phyloP scores from a whole-genome alignment of 345 rosid genomes.

The Garcia nutans region DNA sequence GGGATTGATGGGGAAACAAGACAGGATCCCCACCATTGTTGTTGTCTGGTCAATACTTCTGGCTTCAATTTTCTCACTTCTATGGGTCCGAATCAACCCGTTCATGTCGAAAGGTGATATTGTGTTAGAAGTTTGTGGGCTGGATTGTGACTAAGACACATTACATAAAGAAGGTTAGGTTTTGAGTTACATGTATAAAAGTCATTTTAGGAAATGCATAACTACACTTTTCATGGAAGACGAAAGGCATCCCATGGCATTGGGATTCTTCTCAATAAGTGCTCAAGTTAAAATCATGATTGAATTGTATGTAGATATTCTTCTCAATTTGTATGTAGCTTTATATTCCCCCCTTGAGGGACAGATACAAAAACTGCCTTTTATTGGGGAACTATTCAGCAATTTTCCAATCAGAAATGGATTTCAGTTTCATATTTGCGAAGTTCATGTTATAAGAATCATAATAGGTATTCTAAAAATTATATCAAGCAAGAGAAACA shows the following conservation, averaged over 20 bases:
- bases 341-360: not conserved
- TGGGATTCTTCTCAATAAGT: slow-evolving; percentile 11
- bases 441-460: no score
- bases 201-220: not conserved
- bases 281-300: not conserved
- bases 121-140: slow-evolving; percentile 52
- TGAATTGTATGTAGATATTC: slow-evolving; percentile 7
- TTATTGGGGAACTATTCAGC: not conserved
- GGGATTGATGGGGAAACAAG: slow-evolving; percentile 57
- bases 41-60: slow-evolving; percentile 65
- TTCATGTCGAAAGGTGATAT: slow-evolving; percentile 45
- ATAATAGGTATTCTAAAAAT: no score
- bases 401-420: not conserved
- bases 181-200: slow-evolving; percentile 3
- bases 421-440: not conserved
- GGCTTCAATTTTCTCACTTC: slow-evolving; percentile 55
- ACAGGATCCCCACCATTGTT: slow-evolving; percentile 58
- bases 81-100: slow-evolving; percentile 66
- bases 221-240: not conserved
- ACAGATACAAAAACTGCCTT: not conserved
- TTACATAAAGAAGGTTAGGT: not conserved
- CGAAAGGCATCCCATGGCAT: not conserved
- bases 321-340: no score
- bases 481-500: no score
- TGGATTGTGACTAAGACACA: slow-evolving; percentile 40